Evolutionary conservation across 2,329 filamentous ascomycete species (phyloP).

Genomic region (Ceratocystis huliohia): DNA sequence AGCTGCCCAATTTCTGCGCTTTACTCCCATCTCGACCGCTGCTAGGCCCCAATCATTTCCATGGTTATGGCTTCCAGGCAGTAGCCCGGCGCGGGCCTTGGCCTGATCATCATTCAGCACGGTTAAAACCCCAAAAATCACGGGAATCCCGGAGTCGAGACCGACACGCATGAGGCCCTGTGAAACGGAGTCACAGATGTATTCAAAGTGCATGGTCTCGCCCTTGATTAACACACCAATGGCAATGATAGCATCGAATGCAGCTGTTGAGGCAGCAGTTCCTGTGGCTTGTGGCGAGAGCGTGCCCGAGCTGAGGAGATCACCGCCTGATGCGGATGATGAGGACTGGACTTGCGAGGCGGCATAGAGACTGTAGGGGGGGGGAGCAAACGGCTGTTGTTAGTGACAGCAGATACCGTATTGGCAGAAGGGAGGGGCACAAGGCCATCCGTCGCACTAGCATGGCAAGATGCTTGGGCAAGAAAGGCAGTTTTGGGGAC

Average conservation of each 20-base stretch:
- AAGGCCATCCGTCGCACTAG: neutral
- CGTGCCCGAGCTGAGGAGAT: slow-evolving; percentile 58
- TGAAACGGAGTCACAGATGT: slow-evolving; percentile 83
- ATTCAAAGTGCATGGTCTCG: slow-evolving; percentile 98
- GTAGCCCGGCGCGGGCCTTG: slow-evolving; percentile 65
- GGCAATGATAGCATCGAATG: slow-evolving; percentile 90
- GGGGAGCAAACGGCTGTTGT: neutral
- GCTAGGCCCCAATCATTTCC: slow-evolving; percentile 92
- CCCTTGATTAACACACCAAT: slow-evolving; percentile 97
- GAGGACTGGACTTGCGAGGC: slow-evolving; percentile 76
- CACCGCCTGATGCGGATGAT: slow-evolving; percentile 52
- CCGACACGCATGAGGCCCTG: slow-evolving; percentile 92
- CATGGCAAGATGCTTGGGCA: neutral
- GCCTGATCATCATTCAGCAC: slow-evolving; percentile 83
- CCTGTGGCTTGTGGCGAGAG: slow-evolving; percentile 38
- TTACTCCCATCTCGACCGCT: slow-evolving; percentile 85
- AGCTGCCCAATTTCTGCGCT: slow-evolving; percentile 70
- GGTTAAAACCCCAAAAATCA: slow-evolving; percentile 86
- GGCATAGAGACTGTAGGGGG: slow-evolving; percentile 53
- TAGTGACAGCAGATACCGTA: neutral
- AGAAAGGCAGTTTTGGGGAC: neutral
- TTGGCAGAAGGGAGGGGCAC: neutral
- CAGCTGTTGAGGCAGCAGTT: slow-evolving; percentile 36
- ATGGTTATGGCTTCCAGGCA: slow-evolving; percentile 89
- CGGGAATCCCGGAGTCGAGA: slow-evolving; percentile 74